Evolutionary conservation across 2,329 filamentous ascomycete species (phyloP).

Genomic region (Colletotrichum sidae): DNA sequence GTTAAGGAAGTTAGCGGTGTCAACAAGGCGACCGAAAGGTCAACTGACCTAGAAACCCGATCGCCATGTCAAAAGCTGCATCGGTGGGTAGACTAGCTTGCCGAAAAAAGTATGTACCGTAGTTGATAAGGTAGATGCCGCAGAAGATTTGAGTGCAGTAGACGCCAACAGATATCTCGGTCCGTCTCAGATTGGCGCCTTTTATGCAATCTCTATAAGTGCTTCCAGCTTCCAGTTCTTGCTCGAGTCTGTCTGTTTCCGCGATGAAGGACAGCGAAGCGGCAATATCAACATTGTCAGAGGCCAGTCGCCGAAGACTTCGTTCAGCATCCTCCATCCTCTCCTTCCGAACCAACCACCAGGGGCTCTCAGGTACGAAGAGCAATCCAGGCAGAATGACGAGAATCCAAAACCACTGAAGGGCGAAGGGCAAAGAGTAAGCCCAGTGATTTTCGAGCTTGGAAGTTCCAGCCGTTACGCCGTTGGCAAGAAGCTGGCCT

Average conservation of each 20-base stretch:
- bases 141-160: slow-evolving; percentile 74
- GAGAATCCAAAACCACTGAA: slow-evolving; percentile 63
- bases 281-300: slow-evolving; percentile 57
- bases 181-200: slow-evolving; percentile 61
- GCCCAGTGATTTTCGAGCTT: slow-evolving; percentile 58
- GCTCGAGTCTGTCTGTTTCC: slow-evolving; percentile 68
- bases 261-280: slow-evolving; percentile 66
- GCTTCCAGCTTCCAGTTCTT: slow-evolving; percentile 59
- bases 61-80: slow-evolving; percentile 54
- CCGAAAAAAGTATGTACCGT: slow-evolving; percentile 67
- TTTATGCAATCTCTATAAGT: slow-evolving; percentile 64
- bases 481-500: slow-evolving; percentile 67
- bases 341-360: slow-evolving; percentile 61
- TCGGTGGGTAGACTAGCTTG: slow-evolving; percentile 54
- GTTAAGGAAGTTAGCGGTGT: slow-evolving; percentile 53
- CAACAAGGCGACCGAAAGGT: too few species aligned
- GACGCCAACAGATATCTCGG: slow-evolving; percentile 68
- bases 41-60: slow-evolving; percentile 55
- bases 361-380: slow-evolving; percentile 62
- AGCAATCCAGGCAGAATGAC: slow-evolving; percentile 57
- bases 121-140: slow-evolving; percentile 73
- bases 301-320: slow-evolving; percentile 57
- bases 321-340: slow-evolving; percentile 53
- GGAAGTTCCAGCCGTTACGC: slow-evolving; percentile 56
- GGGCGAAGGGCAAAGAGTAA: slow-evolving; percentile 60